These are phyloP conservation scores for Fragilariopsis cylindrus DNA, from an alignment of 108 stramenopile species.

Conservation along the genomic window DNA sequence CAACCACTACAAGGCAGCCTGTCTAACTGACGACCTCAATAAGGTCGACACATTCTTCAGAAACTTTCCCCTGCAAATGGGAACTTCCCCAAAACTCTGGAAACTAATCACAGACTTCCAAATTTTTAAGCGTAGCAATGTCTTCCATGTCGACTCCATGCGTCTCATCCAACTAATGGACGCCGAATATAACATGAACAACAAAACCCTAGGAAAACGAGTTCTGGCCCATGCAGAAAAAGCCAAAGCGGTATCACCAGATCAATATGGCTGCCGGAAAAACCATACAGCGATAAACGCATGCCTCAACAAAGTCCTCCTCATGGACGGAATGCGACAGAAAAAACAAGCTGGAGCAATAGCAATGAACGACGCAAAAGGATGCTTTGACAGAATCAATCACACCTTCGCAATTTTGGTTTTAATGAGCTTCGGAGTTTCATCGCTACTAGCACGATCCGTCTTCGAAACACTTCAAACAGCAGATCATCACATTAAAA, in stretches of 20 bases:
- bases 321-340: no score
- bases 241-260: neutral
- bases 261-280: no score
- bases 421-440: neutral
- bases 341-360: neutral
- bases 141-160: no score
- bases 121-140: slow-evolving; percentile 1
- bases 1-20: slow-evolving; percentile 19
- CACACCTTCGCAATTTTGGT: neutral
- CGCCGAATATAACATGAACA: slow-evolving; percentile 14
- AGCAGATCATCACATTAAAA: neutral
- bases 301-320: no score
- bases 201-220: slow-evolving; percentile 10
- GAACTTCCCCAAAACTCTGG: slow-evolving; percentile 8
- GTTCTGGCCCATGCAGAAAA: neutral
- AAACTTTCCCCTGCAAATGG: neutral
- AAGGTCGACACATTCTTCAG: neutral
- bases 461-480: neutral
- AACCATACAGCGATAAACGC: no score
- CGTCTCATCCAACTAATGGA: slow-evolving; percentile 12
- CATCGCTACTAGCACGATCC: neutral
- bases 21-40: neutral
- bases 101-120: slow-evolving; percentile 12
- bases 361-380: slow-evolving; percentile 2
- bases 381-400: slow-evolving; percentile 8